Evolutionary conservation across 495 filamentous ascomycete genomes (phyloP).

Genomic region (Penicillium flavigenum): DNA sequence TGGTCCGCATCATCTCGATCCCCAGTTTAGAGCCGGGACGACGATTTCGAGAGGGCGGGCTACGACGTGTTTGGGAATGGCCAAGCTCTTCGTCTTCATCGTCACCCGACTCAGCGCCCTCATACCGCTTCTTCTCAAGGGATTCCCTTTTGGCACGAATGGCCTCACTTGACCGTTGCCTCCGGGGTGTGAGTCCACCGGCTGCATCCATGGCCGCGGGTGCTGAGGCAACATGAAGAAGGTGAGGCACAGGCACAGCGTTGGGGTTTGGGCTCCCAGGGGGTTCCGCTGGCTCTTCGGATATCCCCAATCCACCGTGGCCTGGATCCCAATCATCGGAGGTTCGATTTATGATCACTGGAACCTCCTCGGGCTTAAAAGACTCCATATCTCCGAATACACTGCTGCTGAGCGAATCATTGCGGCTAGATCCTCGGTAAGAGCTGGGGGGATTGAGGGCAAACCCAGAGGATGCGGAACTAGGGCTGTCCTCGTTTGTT

Average conservation of each 20-base stretch:
- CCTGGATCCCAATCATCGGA: conserved; percentile 71
- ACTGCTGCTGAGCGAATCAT: conserved; percentile 83
- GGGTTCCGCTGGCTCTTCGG: conserved; percentile 39
- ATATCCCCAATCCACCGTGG: conserved; percentile 69
- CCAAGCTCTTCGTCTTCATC: conserved; percentile 92
- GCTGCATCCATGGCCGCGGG: conserved; percentile 60
- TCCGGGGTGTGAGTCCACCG: conserved; percentile 51
- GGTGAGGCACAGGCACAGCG: conserved; percentile 45
- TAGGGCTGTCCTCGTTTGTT: conserved; percentile 76
- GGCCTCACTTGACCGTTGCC: conserved; percentile 73
- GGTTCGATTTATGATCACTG: conserved; percentile 70
- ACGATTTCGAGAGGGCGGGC: conserved; percentile 50
- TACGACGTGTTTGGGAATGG: conserved; percentile 55
- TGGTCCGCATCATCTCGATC: conserved; percentile 94
- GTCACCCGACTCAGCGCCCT: conserved; percentile 82
- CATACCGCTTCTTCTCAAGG: conserved; percentile 69
- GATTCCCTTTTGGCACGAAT: conserved; percentile 74
- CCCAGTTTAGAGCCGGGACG: conserved; percentile 78
- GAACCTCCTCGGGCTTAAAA: conserved; percentile 72
- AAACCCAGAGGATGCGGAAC: conserved; percentile 76
- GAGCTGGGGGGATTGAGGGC: conserved; percentile 66
- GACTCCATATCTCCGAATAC: conserved; percentile 83
- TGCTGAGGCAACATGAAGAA: conserved; percentile 65
- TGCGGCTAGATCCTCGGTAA: conserved; percentile 72
- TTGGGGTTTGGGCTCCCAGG: conserved; percentile 31